These are phyloP conservation scores for Arachnopeziza araneosa DNA, from an alignment of 2,329 filamentous ascomycete genomes.

Conservation along the genomic window DNA sequence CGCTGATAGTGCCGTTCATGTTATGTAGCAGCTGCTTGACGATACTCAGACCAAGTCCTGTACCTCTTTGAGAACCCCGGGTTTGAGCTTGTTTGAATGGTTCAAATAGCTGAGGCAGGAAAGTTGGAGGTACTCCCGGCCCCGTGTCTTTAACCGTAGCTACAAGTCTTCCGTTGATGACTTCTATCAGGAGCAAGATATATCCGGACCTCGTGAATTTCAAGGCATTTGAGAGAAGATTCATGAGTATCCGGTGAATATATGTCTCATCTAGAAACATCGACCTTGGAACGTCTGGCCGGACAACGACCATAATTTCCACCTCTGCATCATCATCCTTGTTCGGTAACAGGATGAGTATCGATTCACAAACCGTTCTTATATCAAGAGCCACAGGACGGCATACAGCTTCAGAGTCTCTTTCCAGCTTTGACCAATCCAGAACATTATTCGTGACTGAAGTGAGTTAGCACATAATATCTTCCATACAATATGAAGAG, in stretches of 20 bases:
- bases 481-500: background rate
- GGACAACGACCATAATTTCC: slow-evolving; percentile 30
- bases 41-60: slow-evolving; percentile 58
- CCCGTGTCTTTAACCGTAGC: slow-evolving; percentile 56
- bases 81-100: slow-evolving; percentile 59
- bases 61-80: slow-evolving; percentile 46
- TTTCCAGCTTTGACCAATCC: background rate
- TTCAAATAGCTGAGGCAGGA: slow-evolving; percentile 53
- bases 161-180: slow-evolving; percentile 24
- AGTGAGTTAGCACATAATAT: background rate
- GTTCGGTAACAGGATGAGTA: slow-evolving; percentile 28
- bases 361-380: background rate
- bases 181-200: slow-evolving; percentile 39
- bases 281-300: slow-evolving; percentile 40
- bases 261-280: slow-evolving; percentile 44
- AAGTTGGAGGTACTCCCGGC: slow-evolving; percentile 58
- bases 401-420: background rate
- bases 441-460: background rate
- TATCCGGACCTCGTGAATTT: slow-evolving; percentile 53
- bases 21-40: slow-evolving; percentile 39
- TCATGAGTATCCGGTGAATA: slow-evolving; percentile 48
- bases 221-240: slow-evolving; percentile 55
- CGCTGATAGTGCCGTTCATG: slow-evolving; percentile 27
- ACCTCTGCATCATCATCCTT: slow-evolving; percentile 30
- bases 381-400: background rate